Base-by-base conservation (phyloP, 257 asterid species). In the Nicotiana tomentosiformis region DNA sequence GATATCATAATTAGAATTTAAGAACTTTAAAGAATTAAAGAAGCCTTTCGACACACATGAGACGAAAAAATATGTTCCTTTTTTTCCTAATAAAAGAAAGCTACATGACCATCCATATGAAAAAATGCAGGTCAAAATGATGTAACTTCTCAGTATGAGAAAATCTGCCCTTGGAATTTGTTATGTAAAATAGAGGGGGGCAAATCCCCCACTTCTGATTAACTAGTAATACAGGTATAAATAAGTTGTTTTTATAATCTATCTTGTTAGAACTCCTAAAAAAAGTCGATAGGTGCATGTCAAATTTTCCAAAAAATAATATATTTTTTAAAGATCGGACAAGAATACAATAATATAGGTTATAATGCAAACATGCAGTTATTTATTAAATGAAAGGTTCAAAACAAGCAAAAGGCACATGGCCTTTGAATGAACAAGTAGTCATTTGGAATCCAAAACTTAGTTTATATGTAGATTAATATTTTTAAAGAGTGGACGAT, bases 361-460 rank as follows among this genome's bases (percentile, higher is more conserved):
- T 51, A 51, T 51, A 3, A 51, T 10, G 5, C 15, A 30, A 77
- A 53, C 35, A 1, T 55, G 72, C 10, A 26, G 66, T 82, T 1
- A 80, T 39, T 39, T 62, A 46, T 15, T 17, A 29, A 80, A 49
- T 46, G 49, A 62, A 33, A 35, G 78, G 55, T 26, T 62, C 15
- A 12, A 37, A 35, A 78, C 77, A 20, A 65, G 20, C 64, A 33
- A 77, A 10, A 35, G 77, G 18, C 10, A 35, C 51, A 69, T 60
- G 85, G 37, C 88, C 79, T 55, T 62, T 86, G 84, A 80, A 53
- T 29, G 80, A 46, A 79, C 26, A 69, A 69, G 84, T 51, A 83
- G 88, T 83, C 88, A 60, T 64, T 60, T 70, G 60, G 66, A 37
- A 35, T 51, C 78, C 20, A 72, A 46, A 23, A 72, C 26, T 72